Conservation (phyloP, 352 stramenopile species). For the Peronospora belbahrii region DNA sequence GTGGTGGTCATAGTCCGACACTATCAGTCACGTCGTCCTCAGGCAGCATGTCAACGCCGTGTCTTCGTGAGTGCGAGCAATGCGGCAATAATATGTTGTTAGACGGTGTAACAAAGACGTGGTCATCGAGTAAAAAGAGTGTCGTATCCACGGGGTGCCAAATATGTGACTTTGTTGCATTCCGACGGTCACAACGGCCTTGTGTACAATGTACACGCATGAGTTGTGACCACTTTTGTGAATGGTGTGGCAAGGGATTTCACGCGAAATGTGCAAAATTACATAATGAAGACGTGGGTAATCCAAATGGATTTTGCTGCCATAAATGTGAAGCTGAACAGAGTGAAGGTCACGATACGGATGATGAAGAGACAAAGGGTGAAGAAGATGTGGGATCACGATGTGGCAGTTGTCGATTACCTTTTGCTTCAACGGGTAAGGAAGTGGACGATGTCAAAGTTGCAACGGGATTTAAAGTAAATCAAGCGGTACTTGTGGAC, state of each 20-base stretch:
- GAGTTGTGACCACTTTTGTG: constrained; percentile 74
- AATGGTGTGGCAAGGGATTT: constrained; percentile 79
- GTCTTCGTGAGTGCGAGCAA: constrained; percentile 48
- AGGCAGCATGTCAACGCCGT: constrained; percentile 24
- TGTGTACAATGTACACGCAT: constrained; percentile 56
- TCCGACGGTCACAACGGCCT: constrained; percentile 53
- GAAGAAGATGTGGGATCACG: constrained; percentile 53
- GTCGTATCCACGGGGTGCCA: constrained; percentile 49
- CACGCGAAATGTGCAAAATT: constrained; percentile 60
- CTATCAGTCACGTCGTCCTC: constrained; percentile 25
- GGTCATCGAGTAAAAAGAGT: constrained; percentile 41
- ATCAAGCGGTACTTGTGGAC: constrained; percentile 78
- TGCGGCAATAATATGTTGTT: constrained; percentile 37
- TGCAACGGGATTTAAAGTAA: constrained; percentile 53
- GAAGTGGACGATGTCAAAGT: constrained; percentile 19
- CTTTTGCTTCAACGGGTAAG: constrained; percentile 38
- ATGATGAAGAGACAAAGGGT: constrained; percentile 35
- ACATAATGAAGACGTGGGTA: constrained; percentile 42
- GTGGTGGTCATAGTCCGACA: constrained; percentile 20
- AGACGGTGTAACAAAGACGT: constrained; percentile 37
- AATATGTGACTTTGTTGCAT: constrained; percentile 76
- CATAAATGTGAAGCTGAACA: constrained; percentile 64
- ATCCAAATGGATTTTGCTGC: constrained; percentile 61
- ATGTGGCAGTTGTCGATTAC: constrained; percentile 52
- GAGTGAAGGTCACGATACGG: constrained; percentile 43